Evolutionary conservation across 2,329 filamentous ascomycete species (phyloP).

Genomic region (Colletotrichum godetiae): DNA sequence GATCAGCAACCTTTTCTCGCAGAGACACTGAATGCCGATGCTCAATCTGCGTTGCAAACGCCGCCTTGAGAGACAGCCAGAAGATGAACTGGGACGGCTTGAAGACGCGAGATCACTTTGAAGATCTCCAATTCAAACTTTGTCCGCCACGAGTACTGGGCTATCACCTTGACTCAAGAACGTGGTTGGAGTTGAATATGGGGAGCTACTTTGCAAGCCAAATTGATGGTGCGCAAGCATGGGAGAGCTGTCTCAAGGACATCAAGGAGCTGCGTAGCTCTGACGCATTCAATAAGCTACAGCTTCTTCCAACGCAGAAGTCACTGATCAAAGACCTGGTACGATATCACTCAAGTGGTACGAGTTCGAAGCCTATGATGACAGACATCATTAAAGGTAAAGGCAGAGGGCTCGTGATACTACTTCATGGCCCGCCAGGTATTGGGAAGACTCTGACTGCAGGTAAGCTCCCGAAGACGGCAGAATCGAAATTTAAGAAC

Average conservation of each 20-base stretch:
- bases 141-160: not conserved
- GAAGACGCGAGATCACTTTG: not conserved
- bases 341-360: not conserved
- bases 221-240: not conserved
- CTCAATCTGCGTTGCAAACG: not conserved
- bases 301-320: constrained; percentile 1
- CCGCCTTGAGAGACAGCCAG: not conserved
- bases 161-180: not conserved
- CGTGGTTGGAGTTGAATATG: not conserved
- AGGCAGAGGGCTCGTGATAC: constrained; percentile 56
- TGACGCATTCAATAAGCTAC: not conserved
- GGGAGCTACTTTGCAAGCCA: constrained; percentile 6
- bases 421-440: constrained; percentile 59
- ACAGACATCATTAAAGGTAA: constrained; percentile 19
- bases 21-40: not conserved
- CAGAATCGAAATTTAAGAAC: constrained; percentile 58
- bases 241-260: not conserved
- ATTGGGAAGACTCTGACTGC: constrained; percentile 62
- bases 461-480: constrained; percentile 49
- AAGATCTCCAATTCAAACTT: constrained; percentile 6
- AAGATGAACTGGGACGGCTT: not conserved
- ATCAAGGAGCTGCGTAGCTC: not conserved
- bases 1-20: not conserved
- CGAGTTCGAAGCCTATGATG: not conserved
- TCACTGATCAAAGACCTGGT: not conserved